Base-by-base conservation (phyloP, 805 yeast species). In the Blastobotrys americana region DNA sequence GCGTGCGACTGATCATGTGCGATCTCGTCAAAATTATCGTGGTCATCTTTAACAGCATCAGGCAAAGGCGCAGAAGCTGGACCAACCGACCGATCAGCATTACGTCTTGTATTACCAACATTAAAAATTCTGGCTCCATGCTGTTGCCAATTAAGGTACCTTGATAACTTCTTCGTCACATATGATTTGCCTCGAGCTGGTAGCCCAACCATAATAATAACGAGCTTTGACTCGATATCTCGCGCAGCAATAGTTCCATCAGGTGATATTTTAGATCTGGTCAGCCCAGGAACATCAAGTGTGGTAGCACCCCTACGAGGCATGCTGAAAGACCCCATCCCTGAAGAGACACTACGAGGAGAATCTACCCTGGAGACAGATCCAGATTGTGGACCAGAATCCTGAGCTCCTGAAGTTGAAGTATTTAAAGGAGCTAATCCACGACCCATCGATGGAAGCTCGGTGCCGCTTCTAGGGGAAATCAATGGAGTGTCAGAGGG, bases 151-250 rank as follows among this genome's bases (percentile, higher is more conserved):
- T 90, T 90, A 60, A 90, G 69, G 64, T 86, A 93, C 48, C 97
- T 68, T 1, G 94, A 84, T 39, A 90, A 71, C 60, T 93, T 90
- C 64, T 88, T 90, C 42, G 97, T 87, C 50, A 90, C 79, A 61
- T 89, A 93, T 1, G 95, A 84, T 63, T 90, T 90, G 2, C 98
- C 98, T 44, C 97, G 71, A 0, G 97, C 97, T 0, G 97, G 97
- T 38, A 70, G 56, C 1, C 98, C 98, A 13, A 90, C 96, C 97
- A 90, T 90, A 16, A 93, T 94, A 47, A 90, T 86, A 13, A 90
- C 95, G 43, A 90, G 72, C 58, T 87, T 84, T 10, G 88, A 78
- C 1, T 87, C 90, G 3, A 84, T 80, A 57, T 87, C 96, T 42
- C 68, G 50, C 28, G 60, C 57, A 23, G 66, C 59, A 20, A 64